Base-by-base conservation (phyloP, 1,284 basidiomycete species). In the Ustilago sp. region DNA sequence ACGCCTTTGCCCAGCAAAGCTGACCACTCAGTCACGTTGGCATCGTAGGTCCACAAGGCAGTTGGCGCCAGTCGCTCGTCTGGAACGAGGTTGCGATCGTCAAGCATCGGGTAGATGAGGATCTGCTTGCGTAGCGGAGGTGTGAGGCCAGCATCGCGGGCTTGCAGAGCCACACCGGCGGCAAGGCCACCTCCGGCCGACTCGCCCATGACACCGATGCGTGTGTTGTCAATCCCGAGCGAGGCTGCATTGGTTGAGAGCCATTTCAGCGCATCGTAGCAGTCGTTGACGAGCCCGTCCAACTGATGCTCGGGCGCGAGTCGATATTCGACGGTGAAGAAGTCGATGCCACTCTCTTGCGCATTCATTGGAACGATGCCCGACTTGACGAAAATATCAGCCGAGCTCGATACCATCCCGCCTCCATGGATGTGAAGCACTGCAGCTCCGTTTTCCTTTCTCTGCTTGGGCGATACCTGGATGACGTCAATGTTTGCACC, bases 71-170 rank as follows among this genome's bases (percentile, higher is more conserved):
- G 31, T 3, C 64, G 52, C 39, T 67, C 61, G 32, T 74, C 65
- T 0, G 65, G 53, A 11, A 32, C 19, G 9, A 65, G 28, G 51
- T 64, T 74, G 50, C 62, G 71, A 32, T 74, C 65, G 38, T 74
- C 71, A n/a, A 68, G 52, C 71, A 68, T 74, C 8, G 71, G 71
- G 41, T 74, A 68, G 62, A 74, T 52, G 39, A 74, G 65, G 28
- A 74, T 60, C 58, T 68, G 71, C 28, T 74, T 74, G 43, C 52
- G 38, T 31, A 74, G 51, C 2, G 71, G 58, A 19, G 71, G 70
- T 9, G 65, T 58, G 7, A 73, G n/a, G 0, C 34, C 39, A 11
- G 17, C 41, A 39, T 73, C 70, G 8, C 70, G 70, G 28, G 70
- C 70, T 41, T 68, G 64, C 32, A 73, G 52, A 11, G 70, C 70